Evolutionary conservation across 805 yeast species (phyloP).

Genomic region (Candida morakotiae): DNA sequence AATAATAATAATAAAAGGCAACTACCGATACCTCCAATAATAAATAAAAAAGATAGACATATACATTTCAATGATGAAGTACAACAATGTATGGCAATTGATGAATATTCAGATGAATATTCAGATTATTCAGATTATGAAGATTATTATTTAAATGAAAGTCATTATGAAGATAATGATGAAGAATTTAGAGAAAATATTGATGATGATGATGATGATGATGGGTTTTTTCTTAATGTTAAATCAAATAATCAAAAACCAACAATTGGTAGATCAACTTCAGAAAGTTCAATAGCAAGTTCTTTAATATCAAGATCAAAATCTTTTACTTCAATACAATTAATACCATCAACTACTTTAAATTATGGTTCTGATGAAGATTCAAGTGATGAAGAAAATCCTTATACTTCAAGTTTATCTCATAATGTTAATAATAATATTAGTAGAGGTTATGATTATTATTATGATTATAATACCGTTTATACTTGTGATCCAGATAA

Average conservation of each 20-base stretch:
- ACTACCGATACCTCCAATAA: background rate
- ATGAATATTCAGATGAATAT: slow-evolving; percentile 36
- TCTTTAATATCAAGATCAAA: slow-evolving; percentile 27
- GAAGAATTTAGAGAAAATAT: slow-evolving; percentile 5
- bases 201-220: slow-evolving; percentile 53
- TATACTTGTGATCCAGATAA: slow-evolving; percentile 48
- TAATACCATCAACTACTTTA: slow-evolving; percentile 81
- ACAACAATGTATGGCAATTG: slow-evolving; percentile 86
- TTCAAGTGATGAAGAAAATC: slow-evolving; percentile 56
- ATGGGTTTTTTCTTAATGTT: slow-evolving; percentile 64
- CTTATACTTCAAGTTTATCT: slow-evolving; percentile 52
- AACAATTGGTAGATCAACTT: slow-evolving; percentile 17
- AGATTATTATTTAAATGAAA: slow-evolving; percentile 10
- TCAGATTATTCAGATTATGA: slow-evolving; percentile 22
- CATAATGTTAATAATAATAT: slow-evolving; percentile 65
- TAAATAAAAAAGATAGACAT: slow-evolving; percentile 38
- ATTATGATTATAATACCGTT: slow-evolving; percentile 77
- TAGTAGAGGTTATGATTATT: slow-evolving; percentile 68
- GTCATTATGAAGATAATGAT: slow-evolving; percentile 6
- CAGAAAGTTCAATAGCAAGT: slow-evolving; percentile 11
- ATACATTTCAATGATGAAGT: slow-evolving; percentile 94
- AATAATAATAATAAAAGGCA: background rate
- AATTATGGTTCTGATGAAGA: slow-evolving; percentile 68
- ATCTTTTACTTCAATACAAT: slow-evolving; percentile 49
- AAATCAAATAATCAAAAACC: slow-evolving; percentile 34